Evolutionary conservation across 768 basidiomycete species (phyloP).

Genomic region (Boletus vermiculosoides): DNA sequence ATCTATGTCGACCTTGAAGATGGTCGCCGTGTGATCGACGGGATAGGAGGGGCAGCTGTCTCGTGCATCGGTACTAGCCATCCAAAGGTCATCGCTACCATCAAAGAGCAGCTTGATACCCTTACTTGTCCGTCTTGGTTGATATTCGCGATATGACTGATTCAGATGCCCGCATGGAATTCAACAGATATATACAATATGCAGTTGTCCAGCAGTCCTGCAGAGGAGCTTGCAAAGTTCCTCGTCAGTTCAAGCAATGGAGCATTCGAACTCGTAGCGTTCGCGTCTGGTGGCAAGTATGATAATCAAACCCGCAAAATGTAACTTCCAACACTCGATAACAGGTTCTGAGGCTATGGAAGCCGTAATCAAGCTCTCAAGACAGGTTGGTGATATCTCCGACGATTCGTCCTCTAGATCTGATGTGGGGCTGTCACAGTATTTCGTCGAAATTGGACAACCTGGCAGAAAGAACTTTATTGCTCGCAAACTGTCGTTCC

Average conservation of each 20-base stretch:
- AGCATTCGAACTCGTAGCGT: constrained; percentile 69
- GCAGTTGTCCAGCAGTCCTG: constrained; percentile 78
- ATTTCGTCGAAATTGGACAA: constrained; percentile 69
- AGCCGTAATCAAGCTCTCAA: constrained; percentile 74
- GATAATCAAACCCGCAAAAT: background rate
- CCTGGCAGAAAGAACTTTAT: constrained; percentile 75
- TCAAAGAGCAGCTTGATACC: constrained; percentile 79
- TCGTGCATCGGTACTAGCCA: constrained; percentile 73
- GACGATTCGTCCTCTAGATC: background rate
- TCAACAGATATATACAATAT: constrained; percentile 79
- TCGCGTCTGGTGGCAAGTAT: constrained; percentile 68
- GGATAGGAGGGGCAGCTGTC: constrained; percentile 84
- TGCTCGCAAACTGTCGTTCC: constrained; percentile 74
- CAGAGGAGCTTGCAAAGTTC: constrained; percentile 71
- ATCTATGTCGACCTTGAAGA: constrained; percentile 70
- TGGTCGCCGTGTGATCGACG: constrained; percentile 71
- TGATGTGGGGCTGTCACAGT: constrained; percentile 41
- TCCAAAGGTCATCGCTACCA: constrained; percentile 66
- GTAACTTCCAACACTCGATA: background rate
- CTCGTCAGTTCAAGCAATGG: constrained; percentile 67
- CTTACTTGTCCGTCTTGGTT: constrained; percentile 58
- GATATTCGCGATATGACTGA: background rate
- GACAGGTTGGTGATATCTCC: constrained; percentile 51
- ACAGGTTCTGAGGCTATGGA: constrained; percentile 90
- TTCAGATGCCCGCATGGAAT: background rate